A percentile compares a stretch with the other conserved stretches of the same genome.
Conservation (phyloP, 2,329 filamentous ascomycete genomes). For the Dendrostoma leiphaemia region DNA sequence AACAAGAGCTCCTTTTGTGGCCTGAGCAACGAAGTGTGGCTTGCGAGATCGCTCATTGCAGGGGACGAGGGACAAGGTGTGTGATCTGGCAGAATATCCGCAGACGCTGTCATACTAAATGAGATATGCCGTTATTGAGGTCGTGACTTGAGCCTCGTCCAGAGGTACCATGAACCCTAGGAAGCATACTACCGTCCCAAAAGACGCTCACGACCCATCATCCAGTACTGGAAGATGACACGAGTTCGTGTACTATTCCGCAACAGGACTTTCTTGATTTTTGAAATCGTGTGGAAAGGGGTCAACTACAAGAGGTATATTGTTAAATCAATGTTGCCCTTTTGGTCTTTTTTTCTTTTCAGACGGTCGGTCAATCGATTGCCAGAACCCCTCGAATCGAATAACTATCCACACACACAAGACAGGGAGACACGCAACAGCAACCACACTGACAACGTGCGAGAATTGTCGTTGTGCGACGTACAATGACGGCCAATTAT, state of each 20-base stretch:
- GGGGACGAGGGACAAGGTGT: no score
- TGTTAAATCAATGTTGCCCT: slow-evolving; percentile 17
- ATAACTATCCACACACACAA: slow-evolving; percentile 12
- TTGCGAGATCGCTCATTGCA: no score
- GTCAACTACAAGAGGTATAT: slow-evolving; percentile 20
- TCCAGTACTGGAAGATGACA: no score
- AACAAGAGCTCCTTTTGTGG: background rate
- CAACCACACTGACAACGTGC: slow-evolving; percentile 2
- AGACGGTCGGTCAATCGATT: slow-evolving; percentile 10
- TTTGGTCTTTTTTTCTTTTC: slow-evolving; percentile 7
- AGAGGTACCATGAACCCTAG: no score
- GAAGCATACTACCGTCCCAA: no score
- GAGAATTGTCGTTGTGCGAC: slow-evolving; percentile 2
- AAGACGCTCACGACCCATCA: no score
- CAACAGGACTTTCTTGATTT: background rate
- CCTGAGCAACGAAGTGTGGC: no score
- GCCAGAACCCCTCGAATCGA: slow-evolving; percentile 15
- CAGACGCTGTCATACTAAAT: no score
- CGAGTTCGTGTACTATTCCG: background rate
- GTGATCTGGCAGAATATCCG: no score
- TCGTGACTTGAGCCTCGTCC: no score
- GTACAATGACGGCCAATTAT: slow-evolving; percentile 17
- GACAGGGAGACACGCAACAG: slow-evolving; percentile 9
- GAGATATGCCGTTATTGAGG: no score
- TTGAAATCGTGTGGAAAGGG: background rate